phyloP scores from a whole-genome alignment of 1,139 yeast genomes.

The Pneumocystis oryctolagi region DNA sequence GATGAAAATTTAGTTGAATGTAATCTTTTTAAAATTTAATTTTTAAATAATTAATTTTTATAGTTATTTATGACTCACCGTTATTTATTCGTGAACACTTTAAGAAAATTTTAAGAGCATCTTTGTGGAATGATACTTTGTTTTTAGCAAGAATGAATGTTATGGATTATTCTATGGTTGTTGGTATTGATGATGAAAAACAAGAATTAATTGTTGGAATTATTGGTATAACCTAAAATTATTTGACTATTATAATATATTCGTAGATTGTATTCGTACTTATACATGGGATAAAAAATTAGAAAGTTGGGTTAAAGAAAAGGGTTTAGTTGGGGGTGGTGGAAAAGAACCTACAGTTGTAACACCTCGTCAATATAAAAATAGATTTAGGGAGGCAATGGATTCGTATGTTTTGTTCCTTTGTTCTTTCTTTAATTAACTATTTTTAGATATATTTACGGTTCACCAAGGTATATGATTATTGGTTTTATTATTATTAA shows the following conservation, averaged over 20 bases:
- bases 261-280: constrained; percentile 61
- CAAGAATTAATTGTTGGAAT: constrained; percentile 77
- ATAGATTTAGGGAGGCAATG: constrained; percentile 94
- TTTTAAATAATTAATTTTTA: not conserved
- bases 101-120: constrained; percentile 68
- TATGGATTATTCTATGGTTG: constrained; percentile 92
- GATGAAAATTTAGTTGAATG: constrained; percentile 97
- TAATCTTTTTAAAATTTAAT: not conserved
- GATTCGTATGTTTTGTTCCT: constrained; percentile 80
- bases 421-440: not conserved
- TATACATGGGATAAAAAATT: constrained; percentile 98
- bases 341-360: constrained; percentile 94
- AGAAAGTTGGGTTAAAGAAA: constrained; percentile 97
- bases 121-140: constrained; percentile 86
- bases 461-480: not conserved
- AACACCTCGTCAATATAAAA: constrained; percentile 89
- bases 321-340: constrained; percentile 69
- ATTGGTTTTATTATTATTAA: not conserved
- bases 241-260: constrained; percentile 1
- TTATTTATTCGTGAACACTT: constrained; percentile 87
- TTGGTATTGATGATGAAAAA: constrained; percentile 68
- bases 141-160: constrained; percentile 95
- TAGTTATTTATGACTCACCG: constrained; percentile 78
- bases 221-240: constrained; percentile 33
- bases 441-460: not conserved